phyloP scores from a whole-genome alignment of 2,329 filamentous ascomycete genomes.

The Arthrobotrys pseudoclavata region DNA sequence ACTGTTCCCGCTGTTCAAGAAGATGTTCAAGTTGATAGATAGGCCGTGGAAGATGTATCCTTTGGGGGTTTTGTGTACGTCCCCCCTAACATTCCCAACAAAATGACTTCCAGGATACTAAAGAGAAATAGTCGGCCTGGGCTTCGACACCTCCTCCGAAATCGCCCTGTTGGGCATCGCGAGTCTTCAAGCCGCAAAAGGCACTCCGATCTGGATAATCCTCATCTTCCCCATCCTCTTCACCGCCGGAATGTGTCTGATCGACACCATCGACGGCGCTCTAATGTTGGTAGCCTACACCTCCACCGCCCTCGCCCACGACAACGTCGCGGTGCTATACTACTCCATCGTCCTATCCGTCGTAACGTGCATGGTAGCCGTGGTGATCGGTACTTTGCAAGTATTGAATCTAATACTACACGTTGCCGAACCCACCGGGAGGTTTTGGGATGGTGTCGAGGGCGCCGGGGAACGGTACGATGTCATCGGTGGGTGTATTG shows the following conservation, averaged over 20 bases:
- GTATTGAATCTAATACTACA: conserved; percentile 82
- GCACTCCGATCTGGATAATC: conserved; percentile 93
- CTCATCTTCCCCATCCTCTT: conserved; percentile 91
- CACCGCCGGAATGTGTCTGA: conserved; percentile 94
- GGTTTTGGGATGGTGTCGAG: conserved; percentile 92
- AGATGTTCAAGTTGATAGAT: conserved; percentile 80
- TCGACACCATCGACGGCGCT: conserved; percentile 92
- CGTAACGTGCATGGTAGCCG: conserved; percentile 84
- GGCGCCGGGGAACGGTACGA: conserved; percentile 84
- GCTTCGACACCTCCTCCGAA: conserved; percentile 95
- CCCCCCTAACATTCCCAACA: conserved; percentile 60
- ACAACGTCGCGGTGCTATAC: conserved; percentile 90
- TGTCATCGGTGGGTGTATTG: conserved; percentile 87
- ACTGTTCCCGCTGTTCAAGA: conserved; percentile 78
- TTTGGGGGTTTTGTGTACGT: conserved; percentile 78
- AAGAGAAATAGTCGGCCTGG: conserved; percentile 75
- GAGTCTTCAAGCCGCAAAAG: conserved; percentile 84
- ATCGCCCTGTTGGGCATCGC: conserved; percentile 92
- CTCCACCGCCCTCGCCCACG: conserved; percentile 79
- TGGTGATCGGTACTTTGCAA: conserved; percentile 88
- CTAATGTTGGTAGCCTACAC: conserved; percentile 96
- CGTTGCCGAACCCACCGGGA: conserved; percentile 75
- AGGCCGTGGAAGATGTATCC: conserved; percentile 97
- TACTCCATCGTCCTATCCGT: conserved; percentile 90
- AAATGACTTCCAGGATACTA: no score